Evolutionary conservation across 2,329 filamentous ascomycete genomes (phyloP).

Genomic region (Epichloe gansuensis): DNA sequence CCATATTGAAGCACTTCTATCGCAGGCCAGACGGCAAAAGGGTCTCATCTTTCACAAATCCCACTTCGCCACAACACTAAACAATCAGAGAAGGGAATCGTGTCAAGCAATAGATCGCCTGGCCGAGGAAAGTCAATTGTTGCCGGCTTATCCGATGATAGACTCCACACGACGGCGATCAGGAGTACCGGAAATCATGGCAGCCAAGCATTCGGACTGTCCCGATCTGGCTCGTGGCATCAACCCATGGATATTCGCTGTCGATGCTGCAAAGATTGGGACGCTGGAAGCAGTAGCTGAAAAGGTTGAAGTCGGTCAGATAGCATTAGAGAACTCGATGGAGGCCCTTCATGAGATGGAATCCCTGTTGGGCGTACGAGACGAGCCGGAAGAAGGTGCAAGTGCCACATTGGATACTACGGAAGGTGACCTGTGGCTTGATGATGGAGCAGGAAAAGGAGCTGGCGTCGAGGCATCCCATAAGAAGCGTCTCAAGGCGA

Average conservation of each 20-base stretch:
- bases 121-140: slow-evolving; percentile 49
- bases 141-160: slow-evolving; percentile 38
- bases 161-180: slow-evolving; percentile 21
- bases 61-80: slow-evolving; percentile 38
- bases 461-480: neutral
- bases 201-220: slow-evolving; percentile 22
- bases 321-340: slow-evolving; percentile 41
- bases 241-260: slow-evolving; percentile 47
- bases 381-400: slow-evolving; percentile 12
- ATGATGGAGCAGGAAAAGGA: slow-evolving; percentile 13
- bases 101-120: slow-evolving; percentile 40
- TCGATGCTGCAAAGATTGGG: slow-evolving; percentile 46
- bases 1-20: slow-evolving; percentile 42
- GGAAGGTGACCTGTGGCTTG: slow-evolving; percentile 25
- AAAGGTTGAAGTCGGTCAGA: slow-evolving; percentile 45
- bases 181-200: slow-evolving; percentile 33
- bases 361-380: slow-evolving; percentile 30
- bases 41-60: slow-evolving; percentile 45
- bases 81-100: slow-evolving; percentile 38
- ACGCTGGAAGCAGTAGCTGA: slow-evolving; percentile 47
- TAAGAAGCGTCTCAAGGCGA: slow-evolving; percentile 9
- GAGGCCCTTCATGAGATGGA: slow-evolving; percentile 37
- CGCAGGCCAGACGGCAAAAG: slow-evolving; percentile 44
- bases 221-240: slow-evolving; percentile 31
- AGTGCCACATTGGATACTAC: slow-evolving; percentile 11